These are phyloP conservation scores for Malassezia sympodialis DNA, from an alignment of 1,284 basidiomycete genomes.

Conservation along the genomic window DNA sequence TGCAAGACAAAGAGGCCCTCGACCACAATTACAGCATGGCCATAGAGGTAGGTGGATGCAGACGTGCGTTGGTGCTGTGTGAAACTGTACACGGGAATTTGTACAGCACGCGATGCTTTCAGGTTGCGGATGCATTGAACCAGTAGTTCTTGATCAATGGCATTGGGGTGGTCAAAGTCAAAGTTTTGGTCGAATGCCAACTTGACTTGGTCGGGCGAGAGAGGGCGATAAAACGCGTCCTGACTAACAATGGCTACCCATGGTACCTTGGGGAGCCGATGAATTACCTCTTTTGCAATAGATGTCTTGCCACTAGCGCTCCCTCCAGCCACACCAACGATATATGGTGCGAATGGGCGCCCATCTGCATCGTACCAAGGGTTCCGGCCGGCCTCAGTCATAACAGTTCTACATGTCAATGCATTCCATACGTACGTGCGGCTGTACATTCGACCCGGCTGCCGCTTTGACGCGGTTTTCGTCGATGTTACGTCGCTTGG, in stretches of 20 bases:
- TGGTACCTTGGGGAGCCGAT: constrained; percentile 37
- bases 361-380: constrained; percentile 57
- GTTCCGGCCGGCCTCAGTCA: constrained; percentile 30
- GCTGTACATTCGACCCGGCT: constrained; percentile 30
- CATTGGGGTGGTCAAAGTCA: constrained; percentile 87
- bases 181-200: constrained; percentile 73
- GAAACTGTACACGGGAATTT: constrained; percentile 87
- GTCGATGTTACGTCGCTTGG: background rate
- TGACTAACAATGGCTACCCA: constrained; percentile 51
- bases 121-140: constrained; percentile 64
- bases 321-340: constrained; percentile 19
- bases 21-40: constrained; percentile 84
- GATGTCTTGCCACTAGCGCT: constrained; percentile 67
- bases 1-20: constrained; percentile 88
- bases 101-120: constrained; percentile 60
- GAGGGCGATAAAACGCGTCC: constrained; percentile 86
- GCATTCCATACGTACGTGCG: constrained; percentile 10
- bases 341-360: constrained; percentile 48
- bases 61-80: constrained; percentile 73
- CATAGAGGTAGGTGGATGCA: constrained; percentile 85
- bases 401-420: constrained; percentile 21
- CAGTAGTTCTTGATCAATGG: constrained; percentile 82
- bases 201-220: constrained; percentile 62
- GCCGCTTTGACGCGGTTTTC: background rate
- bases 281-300: constrained; percentile 35